Base-by-base conservation (phyloP, 2,329 filamentous ascomycete genomes). In the Fusarium solani-melongenae region DNA sequence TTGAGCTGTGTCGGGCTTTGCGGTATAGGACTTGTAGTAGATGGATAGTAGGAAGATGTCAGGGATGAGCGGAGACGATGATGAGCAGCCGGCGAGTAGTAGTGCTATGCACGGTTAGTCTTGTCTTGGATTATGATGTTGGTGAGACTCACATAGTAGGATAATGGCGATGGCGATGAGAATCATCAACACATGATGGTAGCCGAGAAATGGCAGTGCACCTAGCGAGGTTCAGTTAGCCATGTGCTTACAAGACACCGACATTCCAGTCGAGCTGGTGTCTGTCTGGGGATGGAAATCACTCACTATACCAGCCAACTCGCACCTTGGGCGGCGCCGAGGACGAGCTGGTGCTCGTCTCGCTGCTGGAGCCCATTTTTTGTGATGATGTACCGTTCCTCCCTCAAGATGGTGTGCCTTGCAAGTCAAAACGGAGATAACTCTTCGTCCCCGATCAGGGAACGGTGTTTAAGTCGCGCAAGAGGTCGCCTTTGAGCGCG, bases 1-100 rank as follows among this genome's bases (percentile, higher is more conserved):
- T 85, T 98, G 96, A 11, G 96, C 89, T 6, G 94, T 93, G 77
- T 94, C 91, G 76, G 96, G 96, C 31, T 89, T 87, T 4, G 96
- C 94, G 22, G 92, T 91, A 85, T 98, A 98, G 71, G 90, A 88
- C 82, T 97, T 87, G 86, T 98, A 99, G 90, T 97, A 98, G 79
- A 99, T 90, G n/a, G 95, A 98, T 75, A 99, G 94, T 76, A 99
- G 91, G 88, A 98, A 99, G 84, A 99, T 98, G 81, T 92, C 92
- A 29, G 96, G 96, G 78, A 99, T 98, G 64, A 97, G 87, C 3
- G 96, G 96, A 60, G 96, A 98, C 44, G 96, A 98, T 11, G 96
- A 98, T 6, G 96, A 98, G 84, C 96, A 99, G 79, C 96, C 96
- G 79, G 96, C 96, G 76, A 99, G 88, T 79, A 99, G 86, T 73